Conservation (phyloP, 192 early-diverging fungal genomes). For the Globomyces pollinis-pini region DNA sequence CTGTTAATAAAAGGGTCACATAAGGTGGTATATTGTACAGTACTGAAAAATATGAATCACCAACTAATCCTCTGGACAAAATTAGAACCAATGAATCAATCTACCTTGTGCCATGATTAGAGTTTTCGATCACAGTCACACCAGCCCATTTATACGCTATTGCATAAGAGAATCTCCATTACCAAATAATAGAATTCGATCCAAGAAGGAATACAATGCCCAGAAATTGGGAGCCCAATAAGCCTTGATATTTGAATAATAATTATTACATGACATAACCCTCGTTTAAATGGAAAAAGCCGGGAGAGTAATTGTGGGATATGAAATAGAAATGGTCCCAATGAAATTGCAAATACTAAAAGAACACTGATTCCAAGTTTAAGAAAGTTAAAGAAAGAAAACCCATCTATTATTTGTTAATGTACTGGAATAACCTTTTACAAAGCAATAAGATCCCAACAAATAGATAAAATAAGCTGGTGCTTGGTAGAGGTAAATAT, state of each 20-base stretch:
- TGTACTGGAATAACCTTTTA: slow-evolving; percentile 16
- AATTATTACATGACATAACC: slow-evolving; percentile 91
- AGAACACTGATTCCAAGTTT: slow-evolving; percentile 56
- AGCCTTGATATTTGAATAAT: slow-evolving; percentile 57
- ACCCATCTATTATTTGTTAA: slow-evolving; percentile 7
- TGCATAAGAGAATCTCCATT: slow-evolving; percentile 14
- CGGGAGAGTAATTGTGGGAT: slow-evolving; percentile 68
- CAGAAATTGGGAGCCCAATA: slow-evolving; percentile 83
- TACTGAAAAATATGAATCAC: slow-evolving; percentile 75
- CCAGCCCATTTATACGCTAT: slow-evolving; percentile 9
- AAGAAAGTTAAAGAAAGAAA: slow-evolving; percentile 40
- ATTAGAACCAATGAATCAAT: no score
- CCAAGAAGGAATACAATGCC: slow-evolving; percentile 80
- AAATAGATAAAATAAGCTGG: slow-evolving; percentile 93
- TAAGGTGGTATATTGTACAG: slow-evolving; percentile 65
- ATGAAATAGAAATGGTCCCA: slow-evolving; percentile 78
- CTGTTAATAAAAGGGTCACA: slow-evolving; percentile 65
- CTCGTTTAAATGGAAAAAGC: slow-evolving; percentile 95
- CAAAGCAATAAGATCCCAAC: slow-evolving; percentile 67
- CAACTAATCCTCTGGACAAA: slow-evolving; percentile 84
- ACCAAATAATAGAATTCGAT: slow-evolving; percentile 69
- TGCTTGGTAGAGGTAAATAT: slow-evolving; percentile 80
- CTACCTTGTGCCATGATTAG: slow-evolving; percentile 12
- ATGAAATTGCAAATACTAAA: slow-evolving; percentile 65
- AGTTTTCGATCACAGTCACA: neutral